Percentiles rank a stretch among this genome's conserved stretches.
These are phyloP conservation scores for Podila epicladia DNA, from an alignment of 192 early-diverging fungal genomes.

Conservation along the genomic window DNA sequence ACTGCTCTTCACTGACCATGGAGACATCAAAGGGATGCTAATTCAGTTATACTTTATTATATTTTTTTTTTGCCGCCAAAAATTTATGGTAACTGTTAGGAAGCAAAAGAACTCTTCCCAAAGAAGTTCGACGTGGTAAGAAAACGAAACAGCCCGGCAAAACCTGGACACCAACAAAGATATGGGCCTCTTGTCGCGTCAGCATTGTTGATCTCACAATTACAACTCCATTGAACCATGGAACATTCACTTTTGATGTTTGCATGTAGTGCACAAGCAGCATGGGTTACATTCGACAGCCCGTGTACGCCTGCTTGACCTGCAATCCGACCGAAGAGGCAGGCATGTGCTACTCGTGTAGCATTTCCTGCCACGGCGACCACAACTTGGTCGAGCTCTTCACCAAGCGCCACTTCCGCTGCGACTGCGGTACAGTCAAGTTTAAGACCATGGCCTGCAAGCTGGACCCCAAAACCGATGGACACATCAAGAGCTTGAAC, in stretches of 20 bases:
- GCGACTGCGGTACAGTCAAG: slow-evolving; percentile 85
- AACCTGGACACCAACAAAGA: neutral
- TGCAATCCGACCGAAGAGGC: slow-evolving; percentile 61
- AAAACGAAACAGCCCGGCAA: neutral
- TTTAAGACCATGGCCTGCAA: slow-evolving; percentile 55
- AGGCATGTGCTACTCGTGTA: slow-evolving; percentile 75
- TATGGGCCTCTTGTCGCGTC: too few species aligned
- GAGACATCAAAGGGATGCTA: neutral
- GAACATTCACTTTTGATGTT: neutral
- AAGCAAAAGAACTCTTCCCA: slow-evolving; percentile 43
- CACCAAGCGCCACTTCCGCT: slow-evolving; percentile 84
- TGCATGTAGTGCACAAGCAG: slow-evolving; percentile 69
- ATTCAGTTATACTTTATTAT: neutral
- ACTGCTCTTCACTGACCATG: too few species aligned
- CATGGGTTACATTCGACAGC: slow-evolving; percentile 81
- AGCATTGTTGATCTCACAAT: too few species aligned
- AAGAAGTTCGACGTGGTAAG: slow-evolving; percentile 52
- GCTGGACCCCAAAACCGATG: slow-evolving; percentile 53
- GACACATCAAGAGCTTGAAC: slow-evolving; percentile 71
- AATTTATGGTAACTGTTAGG: slow-evolving; percentile 3
- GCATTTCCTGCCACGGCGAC: slow-evolving; percentile 77
- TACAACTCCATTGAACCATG: neutral
- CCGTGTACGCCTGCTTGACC: slow-evolving; percentile 84
- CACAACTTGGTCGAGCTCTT: slow-evolving; percentile 90
- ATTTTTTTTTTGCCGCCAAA: neutral